Conservation (phyloP, 2,329 filamentous ascomycete species). For the Pseudofabraea citricarpa region DNA sequence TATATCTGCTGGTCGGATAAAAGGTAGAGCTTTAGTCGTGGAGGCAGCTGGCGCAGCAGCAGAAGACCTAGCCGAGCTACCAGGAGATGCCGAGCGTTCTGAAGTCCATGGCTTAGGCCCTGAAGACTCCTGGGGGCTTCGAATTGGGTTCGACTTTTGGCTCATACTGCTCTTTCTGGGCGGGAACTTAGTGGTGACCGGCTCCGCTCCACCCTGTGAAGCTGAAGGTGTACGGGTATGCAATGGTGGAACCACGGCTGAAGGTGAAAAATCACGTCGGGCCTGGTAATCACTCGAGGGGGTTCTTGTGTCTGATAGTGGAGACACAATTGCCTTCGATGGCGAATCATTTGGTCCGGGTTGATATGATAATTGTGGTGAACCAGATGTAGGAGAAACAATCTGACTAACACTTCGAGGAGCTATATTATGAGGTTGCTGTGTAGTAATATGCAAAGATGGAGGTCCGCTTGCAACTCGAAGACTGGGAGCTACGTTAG, state of each 20-base stretch:
- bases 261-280: constrained; percentile 45
- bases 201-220: constrained; percentile 24
- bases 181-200: constrained; percentile 43
- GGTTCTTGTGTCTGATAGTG: constrained; percentile 19
- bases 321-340: constrained; percentile 11
- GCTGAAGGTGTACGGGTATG: constrained; percentile 36
- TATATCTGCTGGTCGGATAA: constrained; percentile 72
- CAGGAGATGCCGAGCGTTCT: constrained; percentile 31
- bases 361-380: constrained; percentile 12
- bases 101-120: constrained; percentile 28
- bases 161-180: constrained; percentile 59
- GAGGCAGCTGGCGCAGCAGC: constrained; percentile 25
- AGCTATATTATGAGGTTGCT: constrained; percentile 13
- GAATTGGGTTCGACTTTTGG: constrained; percentile 33
- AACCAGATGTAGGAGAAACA: constrained; percentile 12
- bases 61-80: constrained; percentile 25
- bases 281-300: constrained; percentile 30
- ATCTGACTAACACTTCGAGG: constrained; percentile 15
- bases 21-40: constrained; percentile 48
- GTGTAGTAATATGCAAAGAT: constrained; percentile 18
- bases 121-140: constrained; percentile 9
- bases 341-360: constrained; percentile 4
- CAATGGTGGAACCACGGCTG: constrained; percentile 43
- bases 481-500: constrained; percentile 12
- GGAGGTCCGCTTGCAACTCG: constrained; percentile 20